A percentile compares a stretch with the other conserved stretches of the same genome.
Conservation (phyloP, 2,329 filamentous ascomycete genomes). For the Xylaria sp. region DNA sequence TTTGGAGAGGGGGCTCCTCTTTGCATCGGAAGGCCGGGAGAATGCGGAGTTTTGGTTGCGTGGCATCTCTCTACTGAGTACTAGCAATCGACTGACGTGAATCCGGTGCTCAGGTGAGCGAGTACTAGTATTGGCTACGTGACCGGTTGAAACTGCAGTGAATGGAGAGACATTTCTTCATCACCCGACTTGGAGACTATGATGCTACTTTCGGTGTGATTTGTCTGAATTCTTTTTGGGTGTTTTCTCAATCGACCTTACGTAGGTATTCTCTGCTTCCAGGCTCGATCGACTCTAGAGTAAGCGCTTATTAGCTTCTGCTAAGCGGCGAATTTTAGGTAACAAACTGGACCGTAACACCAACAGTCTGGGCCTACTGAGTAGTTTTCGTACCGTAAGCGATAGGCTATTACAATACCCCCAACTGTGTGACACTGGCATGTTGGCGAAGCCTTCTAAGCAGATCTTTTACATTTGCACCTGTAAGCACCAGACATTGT, state of each 20-base stretch:
- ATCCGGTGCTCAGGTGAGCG: conserved; percentile 22
- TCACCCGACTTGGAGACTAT: no score
- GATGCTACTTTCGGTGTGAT: conserved; percentile 8
- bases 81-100: conserved; percentile 6
- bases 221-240: conserved; percentile 1
- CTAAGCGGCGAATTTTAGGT: conserved; percentile 34
- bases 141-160: no score
- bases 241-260: conserved; percentile 25
- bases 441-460: conserved; percentile 19
- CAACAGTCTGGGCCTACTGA: conserved; percentile 10
- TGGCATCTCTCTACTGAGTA: conserved; percentile 21
- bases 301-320: conserved; percentile 31
- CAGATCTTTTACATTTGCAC: conserved; percentile 19
- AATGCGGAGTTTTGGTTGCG: conserved; percentile 33
- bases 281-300: conserved; percentile 13
- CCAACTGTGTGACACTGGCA: conserved; percentile 19
- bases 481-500: conserved; percentile 21
- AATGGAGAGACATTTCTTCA: no score
- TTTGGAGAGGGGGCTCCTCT: conserved; percentile 3
- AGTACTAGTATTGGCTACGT: background rate
- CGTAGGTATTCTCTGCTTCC: conserved; percentile 3
- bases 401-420: conserved; percentile 20
- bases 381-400: conserved; percentile 32
- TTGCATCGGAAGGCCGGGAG: conserved; percentile 35
- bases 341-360: conserved; percentile 34